Base-by-base conservation (phyloP, 1,284 basidiomycete genomes). In the Volvariella surrecta region DNA sequence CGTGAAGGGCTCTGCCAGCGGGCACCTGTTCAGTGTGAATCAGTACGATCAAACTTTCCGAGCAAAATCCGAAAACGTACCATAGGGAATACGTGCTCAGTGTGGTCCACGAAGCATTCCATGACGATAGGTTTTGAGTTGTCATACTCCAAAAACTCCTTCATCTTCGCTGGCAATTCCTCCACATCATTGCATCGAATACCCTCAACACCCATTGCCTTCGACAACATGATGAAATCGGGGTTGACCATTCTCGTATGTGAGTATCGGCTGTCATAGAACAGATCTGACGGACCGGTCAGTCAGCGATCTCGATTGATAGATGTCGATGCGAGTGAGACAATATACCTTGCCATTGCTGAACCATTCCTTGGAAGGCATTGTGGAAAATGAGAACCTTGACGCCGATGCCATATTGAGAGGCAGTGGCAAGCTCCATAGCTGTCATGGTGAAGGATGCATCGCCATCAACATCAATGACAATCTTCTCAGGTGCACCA, bases 401-500 rank as follows among this genome's bases (percentile, higher is more conserved):
- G 57, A 97, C 90, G 48, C 96, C 95, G 49, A 99, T 95, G 60
- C 77, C 68, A 68, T 79, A 94, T 61, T 95, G 89, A 19, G 85
- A 75, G 3, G 95, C 95, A 0, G 95, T 99, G 17, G 85, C 84
- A 43, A 98, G 81, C 67, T 99, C 96, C 96, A 98, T 99, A 0
- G 92, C 94, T 2, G 95, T 98, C 96, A 99, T 99, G 57, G 88
- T 94, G 68, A 97, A 95, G 11, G 90, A 95, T 0, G 95, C 95
- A 58, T 99, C 95, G 21, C 95, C 95, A 58, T 99, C 95, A 53
- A 99, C 85, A 64, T 99, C 93, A 39, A 99, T 73, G 43, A 99
- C 94, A 46, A 79, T 88, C 70, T 98, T 97, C 28, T 94, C 68
- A 0, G 95, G 95, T 3, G 85, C 85, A 18, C 90, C 96, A 20